These are phyloP conservation scores for Conticribra guillardii DNA, from an alignment of 108 stramenopile genomes.

Conservation along the genomic window DNA sequence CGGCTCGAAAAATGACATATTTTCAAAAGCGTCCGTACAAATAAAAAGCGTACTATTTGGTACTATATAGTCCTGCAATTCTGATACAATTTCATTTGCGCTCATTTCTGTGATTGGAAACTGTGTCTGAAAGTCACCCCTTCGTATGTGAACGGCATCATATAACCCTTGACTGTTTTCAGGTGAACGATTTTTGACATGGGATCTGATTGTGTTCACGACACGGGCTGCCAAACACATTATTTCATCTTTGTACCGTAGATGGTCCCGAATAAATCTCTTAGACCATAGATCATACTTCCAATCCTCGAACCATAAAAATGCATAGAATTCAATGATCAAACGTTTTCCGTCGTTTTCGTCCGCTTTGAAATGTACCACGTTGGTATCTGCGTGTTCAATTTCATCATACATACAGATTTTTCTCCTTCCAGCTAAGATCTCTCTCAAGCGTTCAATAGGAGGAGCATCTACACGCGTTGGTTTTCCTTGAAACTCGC, in stretches of 20 bases:
- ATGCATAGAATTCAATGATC: conserved; percentile 81
- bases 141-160: conserved; percentile 60
- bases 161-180: conserved; percentile 36
- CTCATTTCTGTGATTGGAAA: conserved; percentile 25
- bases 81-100: conserved; percentile 22
- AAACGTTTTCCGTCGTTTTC: conserved; percentile 48
- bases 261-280: conserved; percentile 73
- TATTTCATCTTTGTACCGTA: conserved; percentile 61
- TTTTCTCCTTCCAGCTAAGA: conserved; percentile 39
- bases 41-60: conserved; percentile 41
- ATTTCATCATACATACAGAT: conserved; percentile 64
- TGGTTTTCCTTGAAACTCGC: conserved; percentile 43
- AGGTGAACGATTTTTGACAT: conserved; percentile 7
- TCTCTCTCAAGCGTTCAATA: conserved; percentile 55
- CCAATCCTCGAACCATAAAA: conserved; percentile 83
- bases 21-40: conserved; percentile 68
- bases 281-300: conserved; percentile 69
- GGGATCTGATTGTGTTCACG: conserved; percentile 37
- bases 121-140: conserved; percentile 38
- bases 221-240: conserved; percentile 55
- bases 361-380: conserved; percentile 63
- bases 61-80: conserved; percentile 15
- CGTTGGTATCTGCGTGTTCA: conserved; percentile 54
- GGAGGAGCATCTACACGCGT: conserved; percentile 41
- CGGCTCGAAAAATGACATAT: conserved; percentile 49